Base-by-base conservation (phyloP, 2,329 filamentous ascomycete genomes). In the Epichloe uncinata region DNA sequence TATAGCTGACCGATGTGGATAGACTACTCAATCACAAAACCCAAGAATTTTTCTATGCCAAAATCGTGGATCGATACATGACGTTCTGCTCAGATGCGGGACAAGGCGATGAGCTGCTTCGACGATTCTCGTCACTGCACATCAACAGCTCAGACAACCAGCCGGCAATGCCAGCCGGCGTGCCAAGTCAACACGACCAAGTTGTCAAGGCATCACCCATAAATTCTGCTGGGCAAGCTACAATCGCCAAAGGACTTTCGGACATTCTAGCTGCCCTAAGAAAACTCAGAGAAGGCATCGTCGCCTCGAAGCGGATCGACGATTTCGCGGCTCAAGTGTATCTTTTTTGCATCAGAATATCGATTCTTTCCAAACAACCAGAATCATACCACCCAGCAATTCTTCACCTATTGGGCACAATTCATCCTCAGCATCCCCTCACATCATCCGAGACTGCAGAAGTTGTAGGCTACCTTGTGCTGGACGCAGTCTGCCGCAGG, bases 381-480 rank as follows among this genome's bases (percentile, higher is more conserved):
- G 87, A 95, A 57, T 89, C 89, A 1, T 98, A 97, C 65, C 84
- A 91, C 55, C 88, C 91, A 0, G 88, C 91, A 1, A 78, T 97
- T 20, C 76, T 85, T 38, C 81, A 95, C 58, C 76, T 96, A 2
- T 73, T 98, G 12, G 76, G 81, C 42, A 69, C 70, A 7, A 81
- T 97, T 53, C 85, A 94, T 58, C 72, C 75, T 0, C 65, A 73
- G 2, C 78, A 82, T 46, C 82, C 82, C 4, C 77, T 97, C 18
- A 80, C 84, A 0, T 70, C 73, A 2, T 73, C 84, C 5, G 89
- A 95, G 61, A 68, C 88, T 4, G 78, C 82, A 45, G 93, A 97
- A 59, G 84, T 94, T 47, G 79, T 82, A 2, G 78, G 80, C 34
- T 95, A 95, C 60, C 74, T 88, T 26, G 81, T 96, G 45, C 77